Percentiles rank a stretch among this genome's conserved stretches.
phyloP scores from a whole-genome alignment of 1,139 yeast genomes.

The Pichia sp. region DNA sequence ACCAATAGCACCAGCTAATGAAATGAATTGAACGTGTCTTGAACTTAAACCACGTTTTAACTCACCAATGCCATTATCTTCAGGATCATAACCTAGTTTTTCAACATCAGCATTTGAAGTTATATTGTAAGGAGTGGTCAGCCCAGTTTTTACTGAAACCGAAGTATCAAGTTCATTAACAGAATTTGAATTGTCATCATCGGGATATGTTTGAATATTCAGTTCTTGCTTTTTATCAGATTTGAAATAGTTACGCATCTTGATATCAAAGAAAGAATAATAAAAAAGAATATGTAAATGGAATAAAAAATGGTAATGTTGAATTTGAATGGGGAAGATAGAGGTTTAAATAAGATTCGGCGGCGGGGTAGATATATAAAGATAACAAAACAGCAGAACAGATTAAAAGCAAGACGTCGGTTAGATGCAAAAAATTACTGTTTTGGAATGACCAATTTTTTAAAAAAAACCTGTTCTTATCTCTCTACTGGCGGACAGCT shows the following conservation, averaged over 20 bases:
- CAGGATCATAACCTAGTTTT: conserved; percentile 7
- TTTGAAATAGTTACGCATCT: neutral
- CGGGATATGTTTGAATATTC: neutral
- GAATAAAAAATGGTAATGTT: neutral
- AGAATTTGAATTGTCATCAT: neutral
- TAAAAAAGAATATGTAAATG: neutral
- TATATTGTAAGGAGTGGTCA: neutral
- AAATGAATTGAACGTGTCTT: conserved; percentile 57
- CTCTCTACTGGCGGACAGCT: neutral
- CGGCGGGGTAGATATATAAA: neutral
- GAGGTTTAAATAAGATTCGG: neutral
- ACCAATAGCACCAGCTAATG: conserved; percentile 83
- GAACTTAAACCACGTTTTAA: conserved; percentile 20
- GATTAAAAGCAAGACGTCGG: neutral
- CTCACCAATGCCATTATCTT: conserved; percentile 11
- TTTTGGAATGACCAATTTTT: neutral
- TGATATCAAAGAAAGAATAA: neutral
- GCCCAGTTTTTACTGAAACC: neutral
- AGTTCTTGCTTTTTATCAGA: neutral
- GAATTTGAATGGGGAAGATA: too few relatives aligned
- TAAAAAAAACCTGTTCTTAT: neutral
- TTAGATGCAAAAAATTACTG: neutral
- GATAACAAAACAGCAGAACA: neutral
- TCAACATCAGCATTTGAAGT: conserved; percentile 15
- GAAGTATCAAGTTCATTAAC: neutral